Evolutionary conservation across 2,329 filamentous ascomycete genomes (phyloP), one percentile per base, ranked within the genome.

Genomic region (Penicillium sp.): DNA sequence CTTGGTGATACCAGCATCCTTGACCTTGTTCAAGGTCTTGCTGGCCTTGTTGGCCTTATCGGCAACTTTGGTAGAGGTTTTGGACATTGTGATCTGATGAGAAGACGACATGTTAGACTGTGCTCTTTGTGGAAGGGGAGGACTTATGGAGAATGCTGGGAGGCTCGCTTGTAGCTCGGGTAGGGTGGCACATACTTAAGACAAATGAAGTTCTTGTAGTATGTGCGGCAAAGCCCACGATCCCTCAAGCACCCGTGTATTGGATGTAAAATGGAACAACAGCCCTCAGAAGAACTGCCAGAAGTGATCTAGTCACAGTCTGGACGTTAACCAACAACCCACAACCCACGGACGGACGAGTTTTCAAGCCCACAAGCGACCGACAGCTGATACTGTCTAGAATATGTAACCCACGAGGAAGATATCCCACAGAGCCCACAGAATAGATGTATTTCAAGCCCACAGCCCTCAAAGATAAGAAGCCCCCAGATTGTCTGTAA

Each of bases 1-100:
- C 67, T 77, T 77, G 57, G 67, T 66, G 48, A 77, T 68, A 53
- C 67, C 72, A 51, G 68, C 66, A 56, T 71, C 68, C 68, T 77
- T 77, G 62, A 75, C 74, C 66, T 76, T 76, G 65, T 60, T 68
- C 57, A 76, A 52, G 58, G 68, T 60, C 67, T 75, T 75, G 64
- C 67, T 65, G 53, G 59, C 63, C 53, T 66, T 57, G 36, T 3
- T 5, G 41, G 22, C 41, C 61, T 75, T 73, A 50, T 73, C 64
- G 41, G 59, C 66, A 64, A 65, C 60, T 66, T 76, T 74, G 47
- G 70, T 37, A 30, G 46, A 49, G 30, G 46, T 68, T 66, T 76
- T 76, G 41, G 72, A 72, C 70, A 74, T 74, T 59, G 62, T 73
- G 63, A 62, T 60, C 61, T 64, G 56, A 37, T 33, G 7, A 33